Percentiles rank a stretch among this genome's conserved stretches.
These are phyloP conservation scores for Colletotrichum paranaense DNA, from an alignment of 2,329 filamentous ascomycete genomes.

Conservation along the genomic window DNA sequence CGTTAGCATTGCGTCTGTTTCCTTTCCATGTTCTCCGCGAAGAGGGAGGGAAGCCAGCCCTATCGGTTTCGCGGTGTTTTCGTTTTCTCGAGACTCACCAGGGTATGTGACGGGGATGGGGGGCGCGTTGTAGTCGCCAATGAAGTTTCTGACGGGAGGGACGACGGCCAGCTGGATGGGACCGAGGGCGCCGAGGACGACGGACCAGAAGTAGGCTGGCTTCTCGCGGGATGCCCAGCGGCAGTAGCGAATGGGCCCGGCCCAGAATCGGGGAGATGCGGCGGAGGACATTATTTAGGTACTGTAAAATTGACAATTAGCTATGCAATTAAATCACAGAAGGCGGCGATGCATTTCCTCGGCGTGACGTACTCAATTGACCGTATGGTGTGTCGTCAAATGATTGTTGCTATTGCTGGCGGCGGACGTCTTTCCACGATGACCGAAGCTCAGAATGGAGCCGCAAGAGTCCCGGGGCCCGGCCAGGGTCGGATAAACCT, in stretches of 20 bases:
- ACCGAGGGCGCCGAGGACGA: conserved; percentile 78
- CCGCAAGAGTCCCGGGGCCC: not conserved
- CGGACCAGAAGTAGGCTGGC: conserved; percentile 91
- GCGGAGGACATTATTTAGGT: conserved; percentile 66
- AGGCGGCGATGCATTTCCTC: not conserved
- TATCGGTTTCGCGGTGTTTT: not conserved
- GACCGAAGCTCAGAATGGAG: conserved; percentile 29
- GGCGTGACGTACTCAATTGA: conserved; percentile 50
- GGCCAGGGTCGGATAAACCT: conserved; percentile 16
- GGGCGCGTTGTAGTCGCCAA: conserved; percentile 80
- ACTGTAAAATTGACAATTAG: conserved; percentile 1
- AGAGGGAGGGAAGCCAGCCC: not conserved
- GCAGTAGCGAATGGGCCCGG: conserved; percentile 83
- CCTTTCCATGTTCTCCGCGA: not conserved
- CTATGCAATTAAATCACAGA: too few relatives aligned
- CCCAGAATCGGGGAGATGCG: conserved; percentile 82
- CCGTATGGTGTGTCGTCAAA: conserved; percentile 32
- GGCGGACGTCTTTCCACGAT: conserved; percentile 7
- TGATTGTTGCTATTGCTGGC: conserved; percentile 22
- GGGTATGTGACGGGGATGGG: conserved; percentile 92
- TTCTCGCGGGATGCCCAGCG: conserved; percentile 90
- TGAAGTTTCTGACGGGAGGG: conserved; percentile 76
- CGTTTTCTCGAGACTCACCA: conserved; percentile 67
- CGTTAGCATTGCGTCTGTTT: not conserved
- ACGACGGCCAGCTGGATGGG: conserved; percentile 77